Conservation (phyloP, 768 basidiomycete species). For the Tulasnella sp. region DNA sequence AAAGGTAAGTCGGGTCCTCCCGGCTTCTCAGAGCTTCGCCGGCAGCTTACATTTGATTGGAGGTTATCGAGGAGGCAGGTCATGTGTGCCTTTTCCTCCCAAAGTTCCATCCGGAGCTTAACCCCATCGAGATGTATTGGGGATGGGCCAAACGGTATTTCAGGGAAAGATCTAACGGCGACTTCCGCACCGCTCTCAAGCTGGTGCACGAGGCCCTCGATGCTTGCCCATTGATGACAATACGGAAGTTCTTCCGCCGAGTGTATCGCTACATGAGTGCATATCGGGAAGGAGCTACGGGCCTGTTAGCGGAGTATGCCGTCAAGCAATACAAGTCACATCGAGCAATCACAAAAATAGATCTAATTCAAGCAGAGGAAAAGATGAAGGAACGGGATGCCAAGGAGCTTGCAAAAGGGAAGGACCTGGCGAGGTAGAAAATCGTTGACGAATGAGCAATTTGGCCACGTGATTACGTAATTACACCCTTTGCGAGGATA, state of each 20-base stretch:
- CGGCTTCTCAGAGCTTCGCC: background rate
- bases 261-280: background rate
- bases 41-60: background rate
- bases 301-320: background rate
- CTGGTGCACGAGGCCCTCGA: background rate
- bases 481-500: background rate
- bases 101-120: background rate
- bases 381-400: background rate
- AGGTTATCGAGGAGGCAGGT: background rate
- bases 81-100: background rate
- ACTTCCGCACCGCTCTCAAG: background rate
- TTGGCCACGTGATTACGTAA: background rate
- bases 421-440: background rate
- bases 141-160: background rate
- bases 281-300: background rate
- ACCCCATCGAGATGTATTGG: background rate
- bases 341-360: background rate
- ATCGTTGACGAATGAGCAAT: background rate
- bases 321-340: background rate
- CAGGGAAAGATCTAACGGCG: background rate
- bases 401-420: background rate
- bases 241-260: background rate
- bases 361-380: background rate
- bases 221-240: background rate
- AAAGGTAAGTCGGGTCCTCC: background rate